phyloP scores from a whole-genome alignment of 768 basidiomycete species.

The Hericium rajendrae region DNA sequence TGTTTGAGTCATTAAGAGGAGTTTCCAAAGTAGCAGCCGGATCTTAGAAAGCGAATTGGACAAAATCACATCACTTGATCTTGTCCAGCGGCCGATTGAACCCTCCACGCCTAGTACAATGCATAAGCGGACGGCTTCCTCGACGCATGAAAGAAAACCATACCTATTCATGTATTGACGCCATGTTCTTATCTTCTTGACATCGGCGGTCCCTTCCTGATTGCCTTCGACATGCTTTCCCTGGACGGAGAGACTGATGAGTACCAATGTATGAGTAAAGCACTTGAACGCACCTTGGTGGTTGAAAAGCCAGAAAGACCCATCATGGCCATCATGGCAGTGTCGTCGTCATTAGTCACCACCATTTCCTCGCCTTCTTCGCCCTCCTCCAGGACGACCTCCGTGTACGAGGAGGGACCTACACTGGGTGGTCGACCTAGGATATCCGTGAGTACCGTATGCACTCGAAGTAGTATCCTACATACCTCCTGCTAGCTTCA shows the following conservation, averaged over 20 bases:
- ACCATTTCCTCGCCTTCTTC: slow-evolving; percentile 42
- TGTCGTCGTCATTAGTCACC: slow-evolving; percentile 56
- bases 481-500: background rate
- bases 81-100: slow-evolving; percentile 93
- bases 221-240: slow-evolving; percentile 77
- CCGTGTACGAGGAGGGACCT: background rate
- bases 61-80: slow-evolving; percentile 54
- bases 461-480: background rate
- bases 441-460: background rate
- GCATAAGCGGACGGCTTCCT: slow-evolving; percentile 5
- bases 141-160: slow-evolving; percentile 14
- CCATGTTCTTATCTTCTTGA: slow-evolving; percentile 87
- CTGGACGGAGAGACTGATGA: slow-evolving; percentile 27
- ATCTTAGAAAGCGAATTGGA: background rate
- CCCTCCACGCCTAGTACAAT: slow-evolving; percentile 54
- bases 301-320: slow-evolving; percentile 80
- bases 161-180: slow-evolving; percentile 97
- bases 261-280: slow-evolving; percentile 2
- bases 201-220: slow-evolving; percentile 54
- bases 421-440: background rate
- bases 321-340: slow-evolving; percentile 85
- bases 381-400: slow-evolving; percentile 28
- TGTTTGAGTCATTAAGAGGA: too few relatives aligned
- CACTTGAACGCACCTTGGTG: slow-evolving; percentile 60
- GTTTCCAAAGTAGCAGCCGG: too few relatives aligned